Conservation (phyloP, 495 filamentous ascomycete species). For the Penicillium taxi region DNA sequence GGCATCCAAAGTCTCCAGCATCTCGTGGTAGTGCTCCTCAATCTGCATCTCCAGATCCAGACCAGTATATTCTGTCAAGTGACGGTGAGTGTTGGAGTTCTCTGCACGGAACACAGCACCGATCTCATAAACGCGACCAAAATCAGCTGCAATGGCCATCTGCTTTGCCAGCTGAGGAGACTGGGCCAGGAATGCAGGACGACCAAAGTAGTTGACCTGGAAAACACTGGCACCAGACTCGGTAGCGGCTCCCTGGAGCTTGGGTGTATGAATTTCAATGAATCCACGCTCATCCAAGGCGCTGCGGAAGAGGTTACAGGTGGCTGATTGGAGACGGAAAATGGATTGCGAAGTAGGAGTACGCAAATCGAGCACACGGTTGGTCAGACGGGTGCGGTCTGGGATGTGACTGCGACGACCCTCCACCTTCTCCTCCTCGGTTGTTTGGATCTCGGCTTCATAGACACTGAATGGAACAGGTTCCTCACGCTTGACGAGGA, state of each 20-base stretch:
- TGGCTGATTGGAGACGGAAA: constrained; percentile 64
- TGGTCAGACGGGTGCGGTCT: constrained; percentile 66
- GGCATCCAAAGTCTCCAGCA: constrained; percentile 63
- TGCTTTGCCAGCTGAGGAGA: constrained; percentile 94
- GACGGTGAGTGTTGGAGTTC: constrained; percentile 89
- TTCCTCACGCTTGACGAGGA: constrained; percentile 49
- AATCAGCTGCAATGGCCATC: constrained; percentile 82
- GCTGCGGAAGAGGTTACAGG: constrained; percentile 68
- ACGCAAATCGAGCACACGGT: constrained; percentile 81
- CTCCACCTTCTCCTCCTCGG: constrained; percentile 37
- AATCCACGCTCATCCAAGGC: constrained; percentile 67
- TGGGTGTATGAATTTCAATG: constrained; percentile 83
- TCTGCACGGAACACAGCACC: constrained; percentile 88
- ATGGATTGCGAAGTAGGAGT: constrained; percentile 82
- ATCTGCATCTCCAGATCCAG: constrained; percentile 96
- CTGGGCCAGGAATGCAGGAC: constrained; percentile 76
- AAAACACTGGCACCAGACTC: constrained; percentile 93
- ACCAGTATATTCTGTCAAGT: constrained; percentile 93
- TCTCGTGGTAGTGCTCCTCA: constrained; percentile 81
- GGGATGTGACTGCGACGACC: constrained; percentile 52
- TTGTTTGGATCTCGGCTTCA: constrained; percentile 49
- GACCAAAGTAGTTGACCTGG: constrained; percentile 75
- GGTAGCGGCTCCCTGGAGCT: constrained; percentile 77
- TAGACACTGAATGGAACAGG: constrained; percentile 56
- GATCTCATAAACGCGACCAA: constrained; percentile 81